These are phyloP conservation scores for Amphichorda felina DNA, from an alignment of 2,329 filamentous ascomycete species.

Conservation along the genomic window DNA sequence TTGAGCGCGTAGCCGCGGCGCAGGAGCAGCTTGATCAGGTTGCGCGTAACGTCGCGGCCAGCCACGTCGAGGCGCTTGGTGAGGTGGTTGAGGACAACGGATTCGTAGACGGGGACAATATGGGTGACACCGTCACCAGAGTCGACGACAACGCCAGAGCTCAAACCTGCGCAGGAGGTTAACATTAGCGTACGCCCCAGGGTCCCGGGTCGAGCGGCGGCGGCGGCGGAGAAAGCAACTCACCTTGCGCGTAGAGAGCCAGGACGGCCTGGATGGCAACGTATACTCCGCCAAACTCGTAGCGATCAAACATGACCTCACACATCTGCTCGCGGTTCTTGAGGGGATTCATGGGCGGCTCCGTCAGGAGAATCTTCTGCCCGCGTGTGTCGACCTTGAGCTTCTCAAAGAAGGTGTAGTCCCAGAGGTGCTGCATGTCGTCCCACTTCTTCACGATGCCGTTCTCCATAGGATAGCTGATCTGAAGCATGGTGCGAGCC, in stretches of 20 bases:
- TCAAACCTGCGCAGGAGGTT: constrained; percentile 46
- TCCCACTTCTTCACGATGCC: constrained; percentile 99
- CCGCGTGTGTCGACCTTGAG: constrained; percentile 83
- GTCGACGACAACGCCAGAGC: constrained; percentile 94
- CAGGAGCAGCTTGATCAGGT: constrained; percentile 87
- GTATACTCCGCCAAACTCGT: constrained; percentile 92
- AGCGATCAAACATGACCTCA: constrained; percentile 98
- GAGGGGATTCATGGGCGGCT: constrained; percentile 95
- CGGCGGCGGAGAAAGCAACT: no score
- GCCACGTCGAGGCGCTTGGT: constrained; percentile 90
- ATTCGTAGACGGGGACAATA: constrained; percentile 97
- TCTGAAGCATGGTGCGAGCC: constrained; percentile 93
- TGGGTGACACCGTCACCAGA: constrained; percentile 97
- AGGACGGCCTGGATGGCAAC: constrained; percentile 96
- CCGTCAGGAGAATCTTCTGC: constrained; percentile 93
- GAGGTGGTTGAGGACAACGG: constrained; percentile 92
- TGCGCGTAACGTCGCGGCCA: constrained; percentile 94
- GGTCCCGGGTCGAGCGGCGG: no score
- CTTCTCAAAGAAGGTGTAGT: constrained; percentile 97
- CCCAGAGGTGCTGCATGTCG: constrained; percentile 99
- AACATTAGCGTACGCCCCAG: no score
- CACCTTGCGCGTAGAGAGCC: constrained; percentile 91
- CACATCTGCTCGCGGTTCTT: constrained; percentile 97
- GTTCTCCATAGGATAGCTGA: constrained; percentile 99
- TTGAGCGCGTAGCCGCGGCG: constrained; percentile 94